These are phyloP conservation scores for Coemansia sp. DNA, from an alignment of 192 early-diverging fungal genomes.

Conservation along the genomic window DNA sequence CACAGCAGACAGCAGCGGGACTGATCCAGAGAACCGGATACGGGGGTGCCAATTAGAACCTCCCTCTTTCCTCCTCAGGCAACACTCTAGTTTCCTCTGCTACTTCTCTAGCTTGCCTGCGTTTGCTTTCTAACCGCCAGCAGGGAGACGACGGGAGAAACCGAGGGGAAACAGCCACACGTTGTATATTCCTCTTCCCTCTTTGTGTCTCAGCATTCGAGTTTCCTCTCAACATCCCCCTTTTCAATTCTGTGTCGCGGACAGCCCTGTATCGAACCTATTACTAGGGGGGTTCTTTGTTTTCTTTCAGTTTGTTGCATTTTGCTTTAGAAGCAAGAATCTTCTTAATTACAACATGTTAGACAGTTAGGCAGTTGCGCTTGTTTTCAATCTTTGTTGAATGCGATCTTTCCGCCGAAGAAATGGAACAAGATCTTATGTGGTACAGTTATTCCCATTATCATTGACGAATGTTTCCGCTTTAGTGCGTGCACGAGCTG, in stretches of 20 bases:
- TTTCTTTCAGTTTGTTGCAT: constrained; percentile 5
- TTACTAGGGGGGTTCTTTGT: neutral
- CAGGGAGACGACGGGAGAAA: neutral
- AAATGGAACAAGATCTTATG: neutral
- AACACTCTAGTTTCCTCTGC: neutral
- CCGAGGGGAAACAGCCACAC: constrained; percentile 1
- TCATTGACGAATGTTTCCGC: neutral
- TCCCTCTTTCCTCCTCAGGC: neutral
- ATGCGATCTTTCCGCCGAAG: neutral
- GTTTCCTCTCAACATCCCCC: neutral
- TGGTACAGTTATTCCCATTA: neutral
- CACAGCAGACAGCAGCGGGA: constrained; percentile 19
- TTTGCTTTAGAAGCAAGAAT: constrained; percentile 8
- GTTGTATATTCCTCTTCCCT: constrained; percentile 11
- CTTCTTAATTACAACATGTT: neutral
- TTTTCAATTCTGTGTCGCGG: neutral
- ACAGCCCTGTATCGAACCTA: neutral
- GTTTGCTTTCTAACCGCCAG: neutral
- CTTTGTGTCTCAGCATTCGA: constrained; percentile 5
- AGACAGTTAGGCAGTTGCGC: neutral
- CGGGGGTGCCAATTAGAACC: constrained; percentile 15
- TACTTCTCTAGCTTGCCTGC: neutral
- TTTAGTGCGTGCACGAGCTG: neutral
- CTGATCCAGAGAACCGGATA: constrained; percentile 48
- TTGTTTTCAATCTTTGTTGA: no score